Evolutionary conservation across 2,329 filamentous ascomycete genomes (phyloP).

Genomic region (Calonectria ilicicola): DNA sequence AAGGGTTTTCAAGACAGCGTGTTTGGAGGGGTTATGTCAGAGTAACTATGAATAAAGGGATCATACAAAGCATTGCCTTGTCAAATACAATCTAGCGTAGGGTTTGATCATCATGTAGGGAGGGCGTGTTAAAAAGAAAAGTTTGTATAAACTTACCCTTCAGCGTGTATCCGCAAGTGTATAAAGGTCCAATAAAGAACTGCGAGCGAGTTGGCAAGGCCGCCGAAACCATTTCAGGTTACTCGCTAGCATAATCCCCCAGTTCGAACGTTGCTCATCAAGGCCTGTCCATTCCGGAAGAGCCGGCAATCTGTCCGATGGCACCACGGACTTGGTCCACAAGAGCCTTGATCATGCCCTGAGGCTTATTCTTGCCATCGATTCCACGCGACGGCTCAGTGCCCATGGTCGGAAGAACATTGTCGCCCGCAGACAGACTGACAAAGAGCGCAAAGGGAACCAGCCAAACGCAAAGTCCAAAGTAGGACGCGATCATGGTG

Average conservation of each 20-base stretch:
- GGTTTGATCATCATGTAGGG: constrained; percentile 54
- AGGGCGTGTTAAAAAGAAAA: neutral
- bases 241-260: neutral
- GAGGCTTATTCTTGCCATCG: constrained; percentile 63
- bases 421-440: constrained; percentile 92
- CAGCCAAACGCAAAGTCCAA: constrained; percentile 96
- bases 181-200: neutral
- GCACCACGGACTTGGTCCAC: constrained; percentile 68
- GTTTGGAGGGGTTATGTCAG: constrained; percentile 38
- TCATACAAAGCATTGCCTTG: constrained; percentile 49
- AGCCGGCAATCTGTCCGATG: constrained; percentile 59
- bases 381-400: constrained; percentile 65
- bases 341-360: constrained; percentile 75
- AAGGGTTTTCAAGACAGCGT: neutral
- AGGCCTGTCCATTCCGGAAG: constrained; percentile 40
- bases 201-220: neutral
- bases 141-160: constrained; percentile 27
- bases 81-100: constrained; percentile 64
- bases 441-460: constrained; percentile 97
- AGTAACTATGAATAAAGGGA: constrained; percentile 47
- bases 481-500: constrained; percentile 95
- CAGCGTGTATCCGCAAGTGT: neutral
- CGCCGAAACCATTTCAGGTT: neutral
- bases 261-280: constrained; percentile 24
- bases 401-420: constrained; percentile 93